Conservation (phyloP, 2,329 filamentous ascomycete species). For the Colletotrichum sp. region DNA sequence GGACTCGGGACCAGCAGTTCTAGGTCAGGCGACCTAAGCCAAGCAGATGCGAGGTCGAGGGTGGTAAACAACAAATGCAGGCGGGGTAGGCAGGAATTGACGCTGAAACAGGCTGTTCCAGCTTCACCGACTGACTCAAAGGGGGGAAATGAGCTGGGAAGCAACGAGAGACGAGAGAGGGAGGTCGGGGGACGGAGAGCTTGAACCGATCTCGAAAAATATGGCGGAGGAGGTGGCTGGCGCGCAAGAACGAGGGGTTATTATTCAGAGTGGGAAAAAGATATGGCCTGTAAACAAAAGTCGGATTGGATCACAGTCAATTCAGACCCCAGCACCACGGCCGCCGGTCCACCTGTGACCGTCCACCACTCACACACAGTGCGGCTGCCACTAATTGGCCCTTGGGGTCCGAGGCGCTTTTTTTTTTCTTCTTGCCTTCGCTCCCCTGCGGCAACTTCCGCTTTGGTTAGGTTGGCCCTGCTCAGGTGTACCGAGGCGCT, state of each 20-base stretch:
- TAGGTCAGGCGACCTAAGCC: conserved; percentile 16
- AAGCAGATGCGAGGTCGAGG: not conserved
- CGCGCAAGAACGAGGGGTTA: conserved; percentile 19
- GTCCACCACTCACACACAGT: not conserved
- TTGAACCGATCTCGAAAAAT: not conserved
- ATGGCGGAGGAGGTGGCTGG: conserved; percentile 10
- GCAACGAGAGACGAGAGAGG: conserved; percentile 1
- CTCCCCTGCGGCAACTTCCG: conserved; percentile 17
- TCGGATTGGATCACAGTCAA: conserved; percentile 17
- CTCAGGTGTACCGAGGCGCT: not conserved
- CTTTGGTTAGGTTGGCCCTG: not conserved
- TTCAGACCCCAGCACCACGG: not conserved
- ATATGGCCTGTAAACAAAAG: conserved; percentile 20
- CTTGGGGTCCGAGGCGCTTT: conserved; percentile 8
- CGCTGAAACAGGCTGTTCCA: conserved; percentile 17
- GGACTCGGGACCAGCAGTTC: not conserved
- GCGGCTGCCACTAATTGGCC: not conserved
- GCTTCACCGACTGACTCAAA: conserved; percentile 9
- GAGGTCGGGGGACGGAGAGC: not conserved
- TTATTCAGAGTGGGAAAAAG: conserved; percentile 19
- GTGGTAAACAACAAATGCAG: conserved; percentile 18
- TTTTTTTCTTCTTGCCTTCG: not conserved
- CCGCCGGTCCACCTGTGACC: not conserved
- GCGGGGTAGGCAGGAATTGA: conserved; percentile 21
- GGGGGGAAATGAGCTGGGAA: not conserved